Evolutionary conservation across 73 alveolate genomes (phyloP).

Genomic region (Uronychia setigera): DNA sequence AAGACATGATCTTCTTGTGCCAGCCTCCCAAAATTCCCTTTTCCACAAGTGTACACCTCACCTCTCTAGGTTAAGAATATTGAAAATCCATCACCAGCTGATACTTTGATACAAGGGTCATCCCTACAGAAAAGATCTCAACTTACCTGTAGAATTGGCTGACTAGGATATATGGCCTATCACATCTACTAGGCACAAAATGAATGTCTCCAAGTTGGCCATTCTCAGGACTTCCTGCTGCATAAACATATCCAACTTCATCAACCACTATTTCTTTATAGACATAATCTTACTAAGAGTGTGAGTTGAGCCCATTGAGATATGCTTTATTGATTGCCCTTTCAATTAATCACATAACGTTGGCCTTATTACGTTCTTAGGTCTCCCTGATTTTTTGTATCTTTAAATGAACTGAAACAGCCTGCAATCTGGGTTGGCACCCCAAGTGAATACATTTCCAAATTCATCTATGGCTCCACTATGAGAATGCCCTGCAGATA

Average conservation of each 20-base stretch:
- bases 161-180: conserved; percentile 44
- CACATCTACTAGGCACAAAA: conserved; percentile 51
- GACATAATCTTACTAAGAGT: conserved; percentile 16
- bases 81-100: conserved; percentile 72
- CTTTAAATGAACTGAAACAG: conserved; percentile 44
- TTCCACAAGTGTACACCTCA: conserved; percentile 55
- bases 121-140: background rate
- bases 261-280: conserved; percentile 5
- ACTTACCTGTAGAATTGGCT: background rate
- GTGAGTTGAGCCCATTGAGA: conserved; percentile 58
- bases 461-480: conserved; percentile 66
- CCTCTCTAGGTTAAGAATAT: conserved; percentile 55
- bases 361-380: conserved; percentile 58
- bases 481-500: conserved; percentile 76
- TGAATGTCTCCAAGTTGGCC: conserved; percentile 55
- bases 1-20: conserved; percentile 32
- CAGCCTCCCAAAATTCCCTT: conserved; percentile 64
- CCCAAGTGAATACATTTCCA: conserved; percentile 71
- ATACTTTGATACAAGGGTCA: conserved; percentile 36
- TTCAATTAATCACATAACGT: conserved; percentile 13
- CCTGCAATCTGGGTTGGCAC: conserved; percentile 79
- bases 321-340: conserved; percentile 7
- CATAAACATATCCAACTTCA: conserved; percentile 52
- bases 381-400: conserved; percentile 54
- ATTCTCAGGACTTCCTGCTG: conserved; percentile 49